Conservation (phyloP, 2,329 filamentous ascomycete genomes). For the Rhynchosporium secalis region DNA sequence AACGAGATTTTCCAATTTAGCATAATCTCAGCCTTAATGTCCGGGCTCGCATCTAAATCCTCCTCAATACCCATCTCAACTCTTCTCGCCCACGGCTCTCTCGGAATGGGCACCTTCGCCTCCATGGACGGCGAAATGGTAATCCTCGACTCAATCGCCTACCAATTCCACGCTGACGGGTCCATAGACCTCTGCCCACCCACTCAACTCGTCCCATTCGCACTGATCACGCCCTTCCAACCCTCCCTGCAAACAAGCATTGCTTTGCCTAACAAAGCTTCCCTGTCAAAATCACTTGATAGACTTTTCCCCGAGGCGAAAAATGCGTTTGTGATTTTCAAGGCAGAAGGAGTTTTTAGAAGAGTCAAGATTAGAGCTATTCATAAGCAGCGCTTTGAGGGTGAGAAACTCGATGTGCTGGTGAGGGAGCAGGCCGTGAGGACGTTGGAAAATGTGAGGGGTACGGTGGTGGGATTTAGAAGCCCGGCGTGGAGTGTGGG, state of each 20-base stretch:
- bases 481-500: constrained; percentile 25
- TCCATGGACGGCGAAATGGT: constrained; percentile 47
- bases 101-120: constrained; percentile 50
- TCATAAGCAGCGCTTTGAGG: constrained; percentile 37
- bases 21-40: constrained; percentile 47
- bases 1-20: constrained; percentile 45
- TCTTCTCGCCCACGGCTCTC: constrained; percentile 48
- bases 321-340: constrained; percentile 39
- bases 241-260: constrained; percentile 33
- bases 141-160: constrained; percentile 44
- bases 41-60: constrained; percentile 43
- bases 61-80: constrained; percentile 49
- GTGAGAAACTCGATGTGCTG: constrained; percentile 40
- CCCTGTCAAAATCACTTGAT: constrained; percentile 10
- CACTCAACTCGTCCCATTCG: constrained; percentile 44
- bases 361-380: constrained; percentile 37
- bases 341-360: constrained; percentile 34
- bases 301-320: constrained; percentile 28
- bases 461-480: constrained; percentile 46
- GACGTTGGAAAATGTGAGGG: constrained; percentile 41
- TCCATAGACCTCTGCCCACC: constrained; percentile 39
- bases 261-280: constrained; percentile 30
- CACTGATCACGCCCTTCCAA: constrained; percentile 38
- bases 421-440: constrained; percentile 45
- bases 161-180: constrained; percentile 45